phyloP scores from a whole-genome alignment of 2,329 filamentous ascomycete species.

The Scytalidium lignicola region DNA sequence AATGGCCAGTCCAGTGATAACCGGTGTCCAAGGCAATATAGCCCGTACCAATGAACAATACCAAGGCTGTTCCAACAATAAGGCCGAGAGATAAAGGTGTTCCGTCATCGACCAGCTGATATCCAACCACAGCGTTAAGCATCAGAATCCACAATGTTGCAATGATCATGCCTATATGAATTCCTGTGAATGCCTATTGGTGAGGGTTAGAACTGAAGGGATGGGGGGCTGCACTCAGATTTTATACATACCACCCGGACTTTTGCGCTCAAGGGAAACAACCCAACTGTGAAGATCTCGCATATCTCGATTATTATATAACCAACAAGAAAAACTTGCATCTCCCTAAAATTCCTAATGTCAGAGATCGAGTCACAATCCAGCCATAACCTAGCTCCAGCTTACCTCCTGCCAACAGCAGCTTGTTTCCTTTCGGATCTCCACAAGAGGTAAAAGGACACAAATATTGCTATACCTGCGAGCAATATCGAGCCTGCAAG shows the following conservation, averaged over 20 bases:
- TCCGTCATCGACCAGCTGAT: conserved; percentile 89
- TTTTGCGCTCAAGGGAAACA: conserved; percentile 67
- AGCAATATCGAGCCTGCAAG: conserved; percentile 77
- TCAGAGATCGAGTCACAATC: neutral
- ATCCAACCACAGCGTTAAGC: conserved; percentile 88
- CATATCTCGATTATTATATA: conserved; percentile 88
- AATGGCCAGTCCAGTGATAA: conserved; percentile 77
- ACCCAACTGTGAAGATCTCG: conserved; percentile 93
- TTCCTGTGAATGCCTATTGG: conserved; percentile 73
- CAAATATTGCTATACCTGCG: conserved; percentile 68
- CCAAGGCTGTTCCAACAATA: conserved; percentile 62
- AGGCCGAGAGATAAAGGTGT: conserved; percentile 78
- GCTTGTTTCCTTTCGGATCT: conserved; percentile 86
- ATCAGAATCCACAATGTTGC: conserved; percentile 88
- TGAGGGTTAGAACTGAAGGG: conserved; percentile 6
- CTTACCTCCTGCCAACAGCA: conserved; percentile 83
- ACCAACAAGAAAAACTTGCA: conserved; percentile 85
- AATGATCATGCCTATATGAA: conserved; percentile 84
- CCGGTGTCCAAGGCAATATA: conserved; percentile 96
- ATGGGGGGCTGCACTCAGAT: conserved; percentile 14
- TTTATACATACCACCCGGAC: conserved; percentile 73
- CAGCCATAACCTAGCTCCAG: neutral
- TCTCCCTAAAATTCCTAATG: conserved; percentile 59
- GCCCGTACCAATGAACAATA: conserved; percentile 82
- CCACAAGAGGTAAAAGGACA: conserved; percentile 64